Evolutionary conservation across 106 monocot species (phyloP), one percentile per base, ranked within the genome.

Genomic region (Hemerocallis citrina): DNA sequence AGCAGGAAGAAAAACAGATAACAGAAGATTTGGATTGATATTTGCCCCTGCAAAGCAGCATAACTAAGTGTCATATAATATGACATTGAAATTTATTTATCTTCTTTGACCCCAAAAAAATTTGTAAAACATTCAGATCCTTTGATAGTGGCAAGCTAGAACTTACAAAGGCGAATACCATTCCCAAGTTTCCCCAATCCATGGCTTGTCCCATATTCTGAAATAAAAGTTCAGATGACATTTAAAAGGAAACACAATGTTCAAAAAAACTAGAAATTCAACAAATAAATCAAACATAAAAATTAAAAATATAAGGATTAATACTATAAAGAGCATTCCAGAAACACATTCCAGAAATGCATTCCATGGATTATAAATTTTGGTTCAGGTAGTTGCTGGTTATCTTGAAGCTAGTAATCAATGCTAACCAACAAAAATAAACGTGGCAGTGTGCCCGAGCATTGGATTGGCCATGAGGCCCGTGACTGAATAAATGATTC

Each of bases 1-100:
- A 68, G 96, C 96, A 41, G 96, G 96, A 64, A 98, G 88, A 60
- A 98, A 98, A 64, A 91, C 96, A 62, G 81, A 62, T 27, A 98
- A 64, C 7, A 98, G 57, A 68, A 98, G 88, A 71, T 88, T 57
- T 22, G 96, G 96, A 64, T 98, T 82, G 32, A 98, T 98, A 19
- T 82, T 79, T 65, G 84, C 75, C 96, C 96, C 96, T 98, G 82
- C 58, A 83, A 0, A 69, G 45, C 51, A 46, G 39, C 16, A 4
- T 12, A 24, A 25, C 15, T 17, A 37, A 45, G 9, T 35, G 15
- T 44, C 10, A 22, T 17, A 60, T 16, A 5, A 21, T 4, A 32
- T 31, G 29, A 48, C 39, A 43, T 9, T 19, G n/a, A 32, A 42
- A 32, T 40, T 33, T n/a, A n/a, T n/a, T 19, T 21, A 17, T 61